Percentiles rank a stretch among this genome's conserved stretches.
phyloP scores from a whole-genome alignment of 306 rosid species.

The Quercus dentata region DNA sequence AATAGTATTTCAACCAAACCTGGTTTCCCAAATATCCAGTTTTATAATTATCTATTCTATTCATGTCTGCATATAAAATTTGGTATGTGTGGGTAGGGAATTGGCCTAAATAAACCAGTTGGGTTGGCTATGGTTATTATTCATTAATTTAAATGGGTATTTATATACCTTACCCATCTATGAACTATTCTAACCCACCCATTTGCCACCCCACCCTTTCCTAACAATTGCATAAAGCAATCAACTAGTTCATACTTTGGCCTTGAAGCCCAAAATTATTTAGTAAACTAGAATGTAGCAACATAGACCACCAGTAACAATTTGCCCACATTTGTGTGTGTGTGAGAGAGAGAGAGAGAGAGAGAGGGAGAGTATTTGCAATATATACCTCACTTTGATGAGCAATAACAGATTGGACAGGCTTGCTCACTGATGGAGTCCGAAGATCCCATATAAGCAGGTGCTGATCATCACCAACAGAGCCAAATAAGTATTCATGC shows the following conservation, averaged over 20 bases:
- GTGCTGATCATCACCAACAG: slow-evolving; percentile 97
- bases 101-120: not conserved
- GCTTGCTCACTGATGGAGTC: slow-evolving; percentile 75
- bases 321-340: not conserved
- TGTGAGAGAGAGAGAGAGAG: not conserved
- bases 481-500: slow-evolving; percentile 96
- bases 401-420: slow-evolving; percentile 88
- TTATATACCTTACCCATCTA: not conserved
- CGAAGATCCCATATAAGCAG: slow-evolving; percentile 93
- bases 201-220: not conserved
- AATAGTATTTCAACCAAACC: too few species aligned
- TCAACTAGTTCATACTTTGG: not conserved
- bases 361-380: not conserved
- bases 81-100: too few species aligned
- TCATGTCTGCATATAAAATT: too few species aligned
- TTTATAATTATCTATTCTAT: too few species aligned
- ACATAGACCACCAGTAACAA: not conserved
- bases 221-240: not conserved
- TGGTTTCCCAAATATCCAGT: too few species aligned
- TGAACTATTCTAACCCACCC: not conserved
- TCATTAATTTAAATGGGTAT: not conserved
- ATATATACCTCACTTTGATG: slow-evolving; percentile 86
- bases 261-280: not conserved
- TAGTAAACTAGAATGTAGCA: not conserved
- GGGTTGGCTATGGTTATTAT: not conserved